Evolutionary conservation across 1,139 yeast species (phyloP).

Genomic region (Candida dubliniensis): DNA sequence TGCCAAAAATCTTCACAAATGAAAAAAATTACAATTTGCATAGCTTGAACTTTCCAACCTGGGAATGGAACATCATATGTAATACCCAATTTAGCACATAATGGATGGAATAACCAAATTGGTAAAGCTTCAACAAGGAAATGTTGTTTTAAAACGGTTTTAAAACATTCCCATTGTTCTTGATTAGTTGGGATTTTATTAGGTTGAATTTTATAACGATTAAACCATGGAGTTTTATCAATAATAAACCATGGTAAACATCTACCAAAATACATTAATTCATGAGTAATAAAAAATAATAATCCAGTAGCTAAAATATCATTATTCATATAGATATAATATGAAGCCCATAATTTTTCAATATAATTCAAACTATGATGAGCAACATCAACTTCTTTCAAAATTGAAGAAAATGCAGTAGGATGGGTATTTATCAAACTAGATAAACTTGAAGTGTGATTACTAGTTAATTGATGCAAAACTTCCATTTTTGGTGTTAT

Average conservation of each 20-base stretch:
- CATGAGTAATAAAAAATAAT: constrained; percentile 43
- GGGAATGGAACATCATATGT: constrained; percentile 85
- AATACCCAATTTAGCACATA: constrained; percentile 76
- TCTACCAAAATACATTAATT: constrained; percentile 45
- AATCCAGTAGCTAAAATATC: constrained; percentile 50
- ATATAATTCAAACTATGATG: constrained; percentile 10
- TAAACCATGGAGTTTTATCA: constrained; percentile 43
- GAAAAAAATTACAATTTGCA: constrained; percentile 74
- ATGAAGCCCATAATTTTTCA: constrained; percentile 46
- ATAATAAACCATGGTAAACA: constrained; percentile 49
- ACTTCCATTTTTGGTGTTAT: constrained; percentile 3
- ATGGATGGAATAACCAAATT: constrained; percentile 93
- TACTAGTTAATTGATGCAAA: constrained; percentile 1
- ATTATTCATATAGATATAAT: constrained; percentile 42
- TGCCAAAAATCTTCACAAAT: constrained; percentile 93
- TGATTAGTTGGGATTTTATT: constrained; percentile 69
- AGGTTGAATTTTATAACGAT: constrained; percentile 48
- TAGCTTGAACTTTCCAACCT: constrained; percentile 48
- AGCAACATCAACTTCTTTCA: constrained; percentile 1
- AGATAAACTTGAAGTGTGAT: constrained; percentile 3
- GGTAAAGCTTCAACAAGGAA: constrained; percentile 91
- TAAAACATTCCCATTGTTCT: constrained; percentile 92
- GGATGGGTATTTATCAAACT: constrained; percentile 1
- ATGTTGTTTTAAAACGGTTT: constrained; percentile 80
- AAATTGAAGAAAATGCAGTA: constrained; percentile 1